phyloP scores from a whole-genome alignment of 2,329 filamentous ascomycete genomes.

The Ceratocystiopsis brevicomis region DNA sequence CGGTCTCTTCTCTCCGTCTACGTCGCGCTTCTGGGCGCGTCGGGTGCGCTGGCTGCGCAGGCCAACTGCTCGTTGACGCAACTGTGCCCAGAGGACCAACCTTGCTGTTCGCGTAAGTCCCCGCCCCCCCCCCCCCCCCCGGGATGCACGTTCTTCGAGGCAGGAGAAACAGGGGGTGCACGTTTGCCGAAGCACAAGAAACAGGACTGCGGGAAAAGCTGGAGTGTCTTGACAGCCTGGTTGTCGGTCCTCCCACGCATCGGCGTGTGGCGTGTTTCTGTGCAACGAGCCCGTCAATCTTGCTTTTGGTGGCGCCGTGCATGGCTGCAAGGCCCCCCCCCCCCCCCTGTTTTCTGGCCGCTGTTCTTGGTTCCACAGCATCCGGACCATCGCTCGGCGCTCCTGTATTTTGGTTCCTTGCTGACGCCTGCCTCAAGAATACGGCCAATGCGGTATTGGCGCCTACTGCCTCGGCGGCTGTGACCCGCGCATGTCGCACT shows the following conservation, averaged over 20 bases:
- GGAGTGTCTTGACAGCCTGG: too few relatives aligned
- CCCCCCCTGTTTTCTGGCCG: too few relatives aligned
- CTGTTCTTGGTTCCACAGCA: background rate
- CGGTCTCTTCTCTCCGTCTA: slow-evolving; percentile 14
- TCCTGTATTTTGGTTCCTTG: background rate
- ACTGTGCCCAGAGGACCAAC: slow-evolving; percentile 53
- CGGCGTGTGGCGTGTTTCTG: too few relatives aligned
- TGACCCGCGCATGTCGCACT: slow-evolving; percentile 69
- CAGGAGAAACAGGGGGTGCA: too few relatives aligned
- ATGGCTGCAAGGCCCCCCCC: too few relatives aligned
- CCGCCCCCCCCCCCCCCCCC: background rate
- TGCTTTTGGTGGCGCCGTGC: too few relatives aligned
- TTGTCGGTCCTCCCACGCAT: too few relatives aligned
- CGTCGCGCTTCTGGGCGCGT: slow-evolving; percentile 21
- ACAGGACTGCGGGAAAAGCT: too few relatives aligned
- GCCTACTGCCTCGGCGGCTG: slow-evolving; percentile 93
- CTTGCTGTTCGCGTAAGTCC: slow-evolving; percentile 62
- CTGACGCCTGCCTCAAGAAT: slow-evolving; percentile 36
- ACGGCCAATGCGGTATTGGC: slow-evolving; percentile 80
- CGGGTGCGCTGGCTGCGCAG: slow-evolving; percentile 18
- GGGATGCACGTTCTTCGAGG: background rate
- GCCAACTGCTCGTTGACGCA: slow-evolving; percentile 27
- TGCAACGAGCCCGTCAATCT: too few relatives aligned
- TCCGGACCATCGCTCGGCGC: background rate
- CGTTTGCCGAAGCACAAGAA: too few relatives aligned